These are phyloP conservation scores for Amylocystis lapponica DNA, from an alignment of 768 basidiomycete genomes.

Conservation along the genomic window DNA sequence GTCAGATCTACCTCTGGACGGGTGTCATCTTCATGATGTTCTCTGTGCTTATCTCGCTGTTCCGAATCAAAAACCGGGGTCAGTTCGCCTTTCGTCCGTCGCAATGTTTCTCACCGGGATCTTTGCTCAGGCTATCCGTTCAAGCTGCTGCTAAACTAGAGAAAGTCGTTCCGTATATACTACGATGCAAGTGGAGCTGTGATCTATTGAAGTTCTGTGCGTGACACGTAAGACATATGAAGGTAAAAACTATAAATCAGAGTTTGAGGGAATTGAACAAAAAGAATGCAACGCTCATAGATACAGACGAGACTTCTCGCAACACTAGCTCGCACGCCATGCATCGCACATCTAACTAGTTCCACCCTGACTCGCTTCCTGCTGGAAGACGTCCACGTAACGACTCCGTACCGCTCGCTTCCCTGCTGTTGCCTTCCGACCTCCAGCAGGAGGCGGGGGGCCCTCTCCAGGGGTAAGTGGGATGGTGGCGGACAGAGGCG, in stretches of 20 bases:
- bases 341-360: too few species aligned
- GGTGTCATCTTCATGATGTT: conserved; percentile 78
- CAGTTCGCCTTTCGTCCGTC: conserved; percentile 12
- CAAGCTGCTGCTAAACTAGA: conserved; percentile 51
- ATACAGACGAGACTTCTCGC: too few species aligned
- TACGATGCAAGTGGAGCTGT: too few species aligned
- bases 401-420: conserved; percentile 77
- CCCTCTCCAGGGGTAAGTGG: conserved; percentile 36
- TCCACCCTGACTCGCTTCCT: conserved; percentile 26
- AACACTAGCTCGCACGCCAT: too few species aligned
- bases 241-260: too few species aligned
- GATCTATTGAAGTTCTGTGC: too few species aligned
- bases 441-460: conserved; percentile 39
- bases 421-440: conserved; percentile 53
- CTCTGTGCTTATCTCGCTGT: conserved; percentile 80
- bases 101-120: not conserved
- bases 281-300: too few species aligned
- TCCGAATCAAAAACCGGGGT: conserved; percentile 90
- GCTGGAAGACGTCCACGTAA: conserved; percentile 89
- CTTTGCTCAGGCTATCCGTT: conserved; percentile 67
- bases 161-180: conserved; percentile 10
- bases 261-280: too few species aligned
- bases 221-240: too few species aligned
- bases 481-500: conserved; percentile 15
- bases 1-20: conserved; percentile 89